Evolutionary conservation across 257 asterid genomes (phyloP), one percentile per base, ranked within the genome.

Genomic region (Voacanga thouarsii): DNA sequence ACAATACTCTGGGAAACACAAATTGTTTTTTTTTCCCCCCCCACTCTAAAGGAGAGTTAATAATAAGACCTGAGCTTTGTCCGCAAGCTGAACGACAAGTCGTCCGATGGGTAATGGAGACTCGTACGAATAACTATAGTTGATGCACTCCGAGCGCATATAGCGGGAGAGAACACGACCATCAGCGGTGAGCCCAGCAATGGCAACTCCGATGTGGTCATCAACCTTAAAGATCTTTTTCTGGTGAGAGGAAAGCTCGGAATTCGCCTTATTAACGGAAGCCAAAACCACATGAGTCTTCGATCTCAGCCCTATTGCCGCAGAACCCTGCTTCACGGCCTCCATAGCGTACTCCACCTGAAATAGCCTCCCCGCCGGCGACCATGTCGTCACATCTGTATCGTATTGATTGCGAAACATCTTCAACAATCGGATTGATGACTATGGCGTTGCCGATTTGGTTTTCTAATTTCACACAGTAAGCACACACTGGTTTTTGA

Each of bases 151-250:
- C 11, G 90, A 87, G 37, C 99, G 90, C 98, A 96, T 96, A 64
- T 93, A 96, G 41, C 98, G 87, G 50, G 99, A 93, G 23, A 93
- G 95, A 39, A 96, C 99, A 4, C 98, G 93, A 9, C 99, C 98
- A 76, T 96, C 99, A 75, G 99, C 98, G 24, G 99, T 93, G 57
- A 96, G 95, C 5, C 99, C 99, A 28, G 99, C 98, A 81, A 96
- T 96, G 75, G 98, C 97, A 70, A 93, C 97, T 39, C 99, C 99
- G 83, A 96, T 93, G 88, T 96, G 98, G 84, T 96, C 97, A 71
- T 96, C 99, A 65, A 96, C 97, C 89, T 96, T 96, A 90, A 96
- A 96, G 89, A 96, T 96, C 97, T 96, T 96, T 94, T 93, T 96
- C 89, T 93, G 99, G 85, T 93, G 97, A 53, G 99, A 96, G 0